These are phyloP conservation scores for Penicillium sp. DNA, from an alignment of 2,329 filamentous ascomycete species.

Conservation along the genomic window DNA sequence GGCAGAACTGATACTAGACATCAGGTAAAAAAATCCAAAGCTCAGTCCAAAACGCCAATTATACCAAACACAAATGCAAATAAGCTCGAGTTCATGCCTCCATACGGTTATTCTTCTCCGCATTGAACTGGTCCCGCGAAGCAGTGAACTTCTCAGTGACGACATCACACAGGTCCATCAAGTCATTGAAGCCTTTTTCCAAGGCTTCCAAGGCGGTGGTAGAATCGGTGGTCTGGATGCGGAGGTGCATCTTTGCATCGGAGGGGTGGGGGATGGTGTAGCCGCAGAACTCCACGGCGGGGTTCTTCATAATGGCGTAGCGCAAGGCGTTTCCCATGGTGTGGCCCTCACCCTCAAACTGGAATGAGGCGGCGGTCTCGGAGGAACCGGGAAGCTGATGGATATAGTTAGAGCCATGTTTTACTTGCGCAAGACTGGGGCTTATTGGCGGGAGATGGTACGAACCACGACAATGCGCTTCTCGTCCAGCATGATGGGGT, in stretches of 20 bases:
- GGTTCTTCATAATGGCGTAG: slow-evolving; percentile 98
- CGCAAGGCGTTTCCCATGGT: slow-evolving; percentile 90
- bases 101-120: slow-evolving; percentile 33
- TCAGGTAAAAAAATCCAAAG: not conserved
- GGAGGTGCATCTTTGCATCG: slow-evolving; percentile 91
- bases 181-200: slow-evolving; percentile 80
- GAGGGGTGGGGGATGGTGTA: slow-evolving; percentile 97
- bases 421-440: not conserved
- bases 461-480: slow-evolving; percentile 61
- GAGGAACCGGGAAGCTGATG: slow-evolving; percentile 71
- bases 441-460: not conserved
- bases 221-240: slow-evolving; percentile 95
- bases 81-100: slow-evolving; percentile 20
- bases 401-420: not conserved
- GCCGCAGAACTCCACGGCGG: slow-evolving; percentile 94
- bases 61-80: not conserved
- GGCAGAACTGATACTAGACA: not conserved
- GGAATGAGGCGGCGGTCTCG: slow-evolving; percentile 86
- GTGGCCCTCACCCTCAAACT: slow-evolving; percentile 90
- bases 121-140: slow-evolving; percentile 59
- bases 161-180: slow-evolving; percentile 88
- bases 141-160: slow-evolving; percentile 82
- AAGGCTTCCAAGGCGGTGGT: slow-evolving; percentile 78
- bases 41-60: not conserved
- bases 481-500: slow-evolving; percentile 28